Conservation (phyloP, 2,329 filamentous ascomycete species). For the Penicillium concentricum region DNA sequence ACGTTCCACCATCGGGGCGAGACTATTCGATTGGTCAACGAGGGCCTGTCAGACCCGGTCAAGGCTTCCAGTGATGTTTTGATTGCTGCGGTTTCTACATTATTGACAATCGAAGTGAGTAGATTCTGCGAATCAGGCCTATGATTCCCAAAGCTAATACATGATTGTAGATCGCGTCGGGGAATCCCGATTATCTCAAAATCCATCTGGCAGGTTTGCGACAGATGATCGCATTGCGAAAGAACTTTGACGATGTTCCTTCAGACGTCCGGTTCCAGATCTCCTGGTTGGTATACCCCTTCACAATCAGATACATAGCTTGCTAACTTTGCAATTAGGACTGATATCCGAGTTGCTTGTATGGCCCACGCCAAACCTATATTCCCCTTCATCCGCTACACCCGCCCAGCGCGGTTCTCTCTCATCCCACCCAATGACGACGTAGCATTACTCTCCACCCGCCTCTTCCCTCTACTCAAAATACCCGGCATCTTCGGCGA, state of each 20-base stretch:
- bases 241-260: constrained; percentile 39
- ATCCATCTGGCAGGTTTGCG: constrained; percentile 41
- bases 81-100: constrained; percentile 40
- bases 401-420: constrained; percentile 31
- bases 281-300: constrained; percentile 32
- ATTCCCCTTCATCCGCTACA: constrained; percentile 38
- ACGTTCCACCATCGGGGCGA: constrained; percentile 41
- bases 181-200: constrained; percentile 40
- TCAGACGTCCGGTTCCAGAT: constrained; percentile 40
- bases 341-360: constrained; percentile 41
- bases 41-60: constrained; percentile 37
- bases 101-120: constrained; percentile 42
- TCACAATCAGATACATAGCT: not conserved
- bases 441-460: constrained; percentile 31
- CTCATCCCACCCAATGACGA: constrained; percentile 33
- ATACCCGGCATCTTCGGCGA: constrained; percentile 37
- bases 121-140: not conserved
- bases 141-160: not conserved
- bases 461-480: constrained; percentile 32
- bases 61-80: constrained; percentile 41
- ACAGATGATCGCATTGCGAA: constrained; percentile 40
- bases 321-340: constrained; percentile 28
- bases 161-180: constrained; percentile 35
- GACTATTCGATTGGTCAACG: constrained; percentile 41
- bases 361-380: constrained; percentile 40